phyloP scores from a whole-genome alignment of 164 flowering plant genomes.

The Chloranthus sessilifolius region DNA sequence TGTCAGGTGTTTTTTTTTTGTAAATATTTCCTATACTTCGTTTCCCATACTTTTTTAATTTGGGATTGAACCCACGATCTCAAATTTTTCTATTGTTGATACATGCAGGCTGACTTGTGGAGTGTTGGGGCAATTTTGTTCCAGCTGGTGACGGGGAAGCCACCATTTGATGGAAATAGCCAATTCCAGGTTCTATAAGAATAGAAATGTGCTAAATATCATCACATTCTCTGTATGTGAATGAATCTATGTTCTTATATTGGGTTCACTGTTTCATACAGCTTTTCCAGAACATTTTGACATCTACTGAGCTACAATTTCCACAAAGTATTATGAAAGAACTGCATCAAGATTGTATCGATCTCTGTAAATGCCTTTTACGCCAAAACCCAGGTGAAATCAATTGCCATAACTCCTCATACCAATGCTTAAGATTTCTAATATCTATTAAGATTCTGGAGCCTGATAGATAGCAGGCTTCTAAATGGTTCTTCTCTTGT shows the following conservation, averaged over 20 bases:
- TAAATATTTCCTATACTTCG: too few relatives aligned
- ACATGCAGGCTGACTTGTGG: conserved; percentile 65
- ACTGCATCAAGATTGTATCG: conserved; percentile 43
- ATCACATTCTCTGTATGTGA: neutral
- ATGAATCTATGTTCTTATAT: conserved; percentile 1
- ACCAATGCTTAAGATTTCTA: neutral
- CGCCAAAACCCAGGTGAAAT: conserved; percentile 48
- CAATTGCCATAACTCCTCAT: neutral
- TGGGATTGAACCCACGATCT: too few relatives aligned
- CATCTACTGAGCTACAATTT: conserved; percentile 39
- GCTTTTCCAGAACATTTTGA: conserved; percentile 54
- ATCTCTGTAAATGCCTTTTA: conserved; percentile 55
- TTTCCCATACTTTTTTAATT: too few relatives aligned
- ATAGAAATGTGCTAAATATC: neutral
- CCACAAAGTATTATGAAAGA: conserved; percentile 37
- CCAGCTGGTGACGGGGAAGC: conserved; percentile 57
- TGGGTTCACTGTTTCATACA: conserved; percentile 13
- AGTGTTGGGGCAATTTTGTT: conserved; percentile 63
- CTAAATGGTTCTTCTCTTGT: too few relatives aligned
- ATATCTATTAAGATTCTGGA: neutral
- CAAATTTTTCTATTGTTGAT: too few relatives aligned
- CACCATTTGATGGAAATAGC: conserved; percentile 52
- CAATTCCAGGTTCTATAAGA: conserved; percentile 41
- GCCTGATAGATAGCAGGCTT: too few relatives aligned
- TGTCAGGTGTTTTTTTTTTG: too few relatives aligned